These are phyloP conservation scores for Epithemia pelagica DNA, from an alignment of 108 stramenopile genomes.

Conservation along the genomic window DNA sequence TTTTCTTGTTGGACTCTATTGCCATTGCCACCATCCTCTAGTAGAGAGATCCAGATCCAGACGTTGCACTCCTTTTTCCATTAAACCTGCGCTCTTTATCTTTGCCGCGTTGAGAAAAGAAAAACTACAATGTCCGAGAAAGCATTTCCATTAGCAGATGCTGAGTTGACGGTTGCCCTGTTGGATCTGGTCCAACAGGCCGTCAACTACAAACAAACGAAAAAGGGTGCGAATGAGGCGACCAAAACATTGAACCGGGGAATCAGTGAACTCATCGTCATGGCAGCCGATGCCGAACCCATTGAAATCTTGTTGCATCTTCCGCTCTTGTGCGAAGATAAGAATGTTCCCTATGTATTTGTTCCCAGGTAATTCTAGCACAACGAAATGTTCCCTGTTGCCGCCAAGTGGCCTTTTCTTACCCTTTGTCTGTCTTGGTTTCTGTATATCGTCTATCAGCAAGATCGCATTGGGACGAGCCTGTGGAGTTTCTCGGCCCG, in stretches of 20 bases:
- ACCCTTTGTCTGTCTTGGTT: neutral
- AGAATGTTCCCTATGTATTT: conserved; percentile 99
- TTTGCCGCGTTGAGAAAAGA: no score
- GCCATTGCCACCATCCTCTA: no score
- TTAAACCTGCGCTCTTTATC: no score
- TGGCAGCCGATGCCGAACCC: conserved; percentile 99
- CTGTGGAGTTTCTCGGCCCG: conserved; percentile 98
- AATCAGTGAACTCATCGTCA: conserved; percentile 97
- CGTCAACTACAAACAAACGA: conserved; percentile 93
- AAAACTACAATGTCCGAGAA: conserved; percentile 87
- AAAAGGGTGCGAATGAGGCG: conserved; percentile 99
- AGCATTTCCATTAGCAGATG: conserved; percentile 98
- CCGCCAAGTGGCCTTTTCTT: neutral
- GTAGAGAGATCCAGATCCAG: no score
- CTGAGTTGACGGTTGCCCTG: conserved; percentile 94
- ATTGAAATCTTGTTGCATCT: conserved; percentile 98
- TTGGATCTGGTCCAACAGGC: conserved; percentile 97
- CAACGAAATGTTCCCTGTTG: neutral
- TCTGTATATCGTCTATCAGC: conserved; percentile 32
- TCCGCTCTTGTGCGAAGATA: conserved; percentile 98
- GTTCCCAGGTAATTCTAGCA: conserved; percentile 77
- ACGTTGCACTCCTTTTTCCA: no score
- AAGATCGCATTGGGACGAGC: conserved; percentile 98
- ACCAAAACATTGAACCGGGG: conserved; percentile 99
- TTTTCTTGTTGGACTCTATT: no score